Conservation (phyloP, 306 rosid species). For the Casuarina glauca region DNA sequence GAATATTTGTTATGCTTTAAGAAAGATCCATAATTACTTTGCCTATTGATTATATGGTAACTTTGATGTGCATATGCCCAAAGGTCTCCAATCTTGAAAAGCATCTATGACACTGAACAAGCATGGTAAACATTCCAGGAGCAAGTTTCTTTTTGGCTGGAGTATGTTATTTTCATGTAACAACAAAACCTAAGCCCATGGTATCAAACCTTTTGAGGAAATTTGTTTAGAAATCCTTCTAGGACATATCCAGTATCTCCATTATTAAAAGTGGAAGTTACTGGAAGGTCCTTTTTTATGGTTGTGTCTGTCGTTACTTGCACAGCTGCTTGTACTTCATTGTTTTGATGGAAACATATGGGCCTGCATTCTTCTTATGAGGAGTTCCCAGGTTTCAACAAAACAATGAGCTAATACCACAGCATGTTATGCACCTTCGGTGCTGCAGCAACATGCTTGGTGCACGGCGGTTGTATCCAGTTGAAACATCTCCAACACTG, state of each 20-base stretch:
- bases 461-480: not conserved
- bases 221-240: not conserved
- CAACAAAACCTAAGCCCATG: not conserved
- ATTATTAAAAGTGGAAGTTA: not conserved
- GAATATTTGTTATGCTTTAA: conserved; percentile 7
- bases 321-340: not conserved
- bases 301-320: not conserved
- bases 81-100: not conserved
- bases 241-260: not conserved
- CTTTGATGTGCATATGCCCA: not conserved
- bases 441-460: not conserved
- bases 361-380: not conserved
- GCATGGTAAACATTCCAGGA: not conserved
- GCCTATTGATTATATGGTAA: conserved; percentile 3
- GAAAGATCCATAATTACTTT: conserved; percentile 10
- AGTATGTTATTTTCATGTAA: not conserved
- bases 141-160: not conserved
- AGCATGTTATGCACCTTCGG: not conserved
- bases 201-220: not conserved
- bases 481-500: not conserved
- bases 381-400: not conserved
- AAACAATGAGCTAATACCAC: not conserved
- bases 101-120: not conserved
- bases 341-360: not conserved
- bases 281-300: not conserved